Evolutionary conservation across 2,329 filamentous ascomycete genomes (phyloP).

Genomic region (Westerdykella aurantiaca): DNA sequence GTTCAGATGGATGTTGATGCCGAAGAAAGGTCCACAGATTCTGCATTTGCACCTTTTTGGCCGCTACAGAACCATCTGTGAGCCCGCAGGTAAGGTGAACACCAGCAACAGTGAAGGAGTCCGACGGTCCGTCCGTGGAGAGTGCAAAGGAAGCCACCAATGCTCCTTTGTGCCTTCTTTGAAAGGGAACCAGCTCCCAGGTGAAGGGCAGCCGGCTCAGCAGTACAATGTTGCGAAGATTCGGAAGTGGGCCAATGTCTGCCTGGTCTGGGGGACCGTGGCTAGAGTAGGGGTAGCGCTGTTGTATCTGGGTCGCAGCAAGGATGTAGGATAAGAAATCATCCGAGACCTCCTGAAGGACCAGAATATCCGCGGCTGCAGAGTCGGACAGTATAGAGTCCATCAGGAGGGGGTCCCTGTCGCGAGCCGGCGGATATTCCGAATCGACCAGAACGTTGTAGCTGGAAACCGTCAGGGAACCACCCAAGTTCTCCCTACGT

Average conservation of each 20-base stretch:
- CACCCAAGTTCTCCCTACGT: not conserved
- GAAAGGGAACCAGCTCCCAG: slow-evolving; percentile 52
- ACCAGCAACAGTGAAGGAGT: slow-evolving; percentile 48
- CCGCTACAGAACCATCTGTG: slow-evolving; percentile 52
- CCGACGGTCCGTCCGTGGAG: slow-evolving; percentile 16
- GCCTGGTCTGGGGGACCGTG: slow-evolving; percentile 52
- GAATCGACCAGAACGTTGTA: slow-evolving; percentile 44
- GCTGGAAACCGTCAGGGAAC: slow-evolving; percentile 33
- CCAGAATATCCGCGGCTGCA: slow-evolving; percentile 36
- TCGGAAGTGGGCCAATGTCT: slow-evolving; percentile 53
- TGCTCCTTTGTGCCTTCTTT: slow-evolving; percentile 54
- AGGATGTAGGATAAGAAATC: slow-evolving; percentile 56
- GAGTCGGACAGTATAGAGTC: slow-evolving; percentile 28
- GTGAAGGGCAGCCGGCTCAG: slow-evolving; percentile 52
- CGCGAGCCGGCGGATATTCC: slow-evolving; percentile 30
- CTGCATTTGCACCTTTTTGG: slow-evolving; percentile 54
- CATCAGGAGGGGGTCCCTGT: slow-evolving; percentile 36
- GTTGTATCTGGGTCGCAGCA: slow-evolving; percentile 40
- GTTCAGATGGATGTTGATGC: slow-evolving; percentile 37
- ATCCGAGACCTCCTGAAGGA: slow-evolving; percentile 60
- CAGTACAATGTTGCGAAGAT: slow-evolving; percentile 56
- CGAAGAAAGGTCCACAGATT: slow-evolving; percentile 46
- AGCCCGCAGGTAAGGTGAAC: slow-evolving; percentile 59
- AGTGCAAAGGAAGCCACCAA: slow-evolving; percentile 42
- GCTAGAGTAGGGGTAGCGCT: slow-evolving; percentile 52